Evolutionary conservation across 169 alveolate genomes (phyloP).

Genomic region (Eimeria brunetti): DNA sequence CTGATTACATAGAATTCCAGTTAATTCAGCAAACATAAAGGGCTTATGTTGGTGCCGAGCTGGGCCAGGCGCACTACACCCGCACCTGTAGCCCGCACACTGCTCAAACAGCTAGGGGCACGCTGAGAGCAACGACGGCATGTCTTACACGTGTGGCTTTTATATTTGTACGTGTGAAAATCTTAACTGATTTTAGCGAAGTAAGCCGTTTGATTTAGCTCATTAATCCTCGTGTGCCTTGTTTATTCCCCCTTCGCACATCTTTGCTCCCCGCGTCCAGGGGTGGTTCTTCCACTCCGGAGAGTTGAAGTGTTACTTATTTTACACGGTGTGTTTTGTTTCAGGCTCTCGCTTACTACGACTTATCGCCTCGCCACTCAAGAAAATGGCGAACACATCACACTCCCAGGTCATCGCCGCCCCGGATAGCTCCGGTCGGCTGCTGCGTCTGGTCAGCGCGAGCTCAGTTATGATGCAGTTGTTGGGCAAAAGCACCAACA

Average conservation of each 20-base stretch:
- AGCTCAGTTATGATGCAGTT: slow-evolving; percentile 79
- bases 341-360: not conserved
- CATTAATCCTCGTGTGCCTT: not conserved
- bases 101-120: slow-evolving; percentile 28
- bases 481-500: slow-evolving; percentile 82
- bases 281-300: not conserved
- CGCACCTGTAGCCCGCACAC: slow-evolving; percentile 55
- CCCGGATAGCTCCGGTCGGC: slow-evolving; percentile 78
- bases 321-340: not conserved
- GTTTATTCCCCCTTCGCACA: not conserved
- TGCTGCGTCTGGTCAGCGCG: slow-evolving; percentile 79
- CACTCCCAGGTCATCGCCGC: slow-evolving; percentile 70
- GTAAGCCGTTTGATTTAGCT: not conserved
- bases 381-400: slow-evolving; percentile 52
- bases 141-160: not conserved
- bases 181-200: not conserved
- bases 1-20: not conserved
- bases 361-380: not conserved
- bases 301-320: not conserved
- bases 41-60: not conserved
- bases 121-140: not conserved
- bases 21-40: not conserved
- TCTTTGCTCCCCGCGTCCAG: not conserved
- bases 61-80: slow-evolving; percentile 37
- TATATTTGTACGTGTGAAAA: not conserved